These are phyloP conservation scores for Sonneratia alba DNA, from an alignment of 345 rosid species.

Conservation along the genomic window DNA sequence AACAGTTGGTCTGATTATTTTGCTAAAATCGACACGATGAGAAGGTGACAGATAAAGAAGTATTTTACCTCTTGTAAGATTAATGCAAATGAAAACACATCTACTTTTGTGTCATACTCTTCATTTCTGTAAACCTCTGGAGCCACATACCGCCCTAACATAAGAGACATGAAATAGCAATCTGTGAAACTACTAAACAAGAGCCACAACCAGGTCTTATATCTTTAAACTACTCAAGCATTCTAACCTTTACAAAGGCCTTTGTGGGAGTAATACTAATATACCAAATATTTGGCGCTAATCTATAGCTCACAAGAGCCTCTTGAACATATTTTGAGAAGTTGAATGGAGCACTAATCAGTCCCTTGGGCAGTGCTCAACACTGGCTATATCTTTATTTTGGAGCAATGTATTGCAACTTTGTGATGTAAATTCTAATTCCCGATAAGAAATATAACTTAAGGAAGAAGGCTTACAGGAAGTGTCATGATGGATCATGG, in stretches of 20 bases:
- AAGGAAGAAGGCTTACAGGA: slow-evolving; percentile 41
- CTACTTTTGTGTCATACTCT: slow-evolving; percentile 76
- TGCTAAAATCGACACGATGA: background rate
- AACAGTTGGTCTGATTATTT: background rate
- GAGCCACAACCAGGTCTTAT: background rate
- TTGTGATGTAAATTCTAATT: background rate
- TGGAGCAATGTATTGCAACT: background rate
- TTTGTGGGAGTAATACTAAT: background rate
- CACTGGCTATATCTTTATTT: background rate
- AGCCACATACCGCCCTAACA: slow-evolving; percentile 69
- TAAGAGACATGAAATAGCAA: background rate
- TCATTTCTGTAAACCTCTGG: slow-evolving; percentile 72
- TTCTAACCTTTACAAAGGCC: background rate
- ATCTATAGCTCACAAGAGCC: background rate
- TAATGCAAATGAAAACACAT: slow-evolving; percentile 74
- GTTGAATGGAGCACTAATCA: background rate
- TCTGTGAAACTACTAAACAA: background rate
- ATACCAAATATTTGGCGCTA: background rate
- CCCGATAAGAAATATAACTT: background rate
- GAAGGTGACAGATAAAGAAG: slow-evolving; percentile 2
- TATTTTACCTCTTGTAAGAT: slow-evolving; percentile 68
- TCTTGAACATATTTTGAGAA: background rate
- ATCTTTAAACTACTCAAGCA: background rate
- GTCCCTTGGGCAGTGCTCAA: background rate
- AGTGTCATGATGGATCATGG: slow-evolving; percentile 37